Evolutionary conservation across 192 early-diverging fungal genomes (phyloP).

Genomic region (Phlyctochytrium bullatum): DNA sequence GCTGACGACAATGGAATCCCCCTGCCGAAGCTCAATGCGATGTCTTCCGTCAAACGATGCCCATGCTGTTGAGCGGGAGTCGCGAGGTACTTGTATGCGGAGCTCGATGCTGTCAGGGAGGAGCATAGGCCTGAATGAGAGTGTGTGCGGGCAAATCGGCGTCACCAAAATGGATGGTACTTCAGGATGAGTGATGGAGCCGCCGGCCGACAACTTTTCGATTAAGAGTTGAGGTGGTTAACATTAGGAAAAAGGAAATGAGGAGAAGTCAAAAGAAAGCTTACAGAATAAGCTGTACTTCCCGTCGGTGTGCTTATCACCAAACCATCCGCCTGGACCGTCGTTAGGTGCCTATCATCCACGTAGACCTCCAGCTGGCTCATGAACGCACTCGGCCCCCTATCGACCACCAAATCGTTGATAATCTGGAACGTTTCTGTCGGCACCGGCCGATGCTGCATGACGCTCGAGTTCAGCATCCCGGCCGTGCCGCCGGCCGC

Average conservation of each 20-base stretch:
- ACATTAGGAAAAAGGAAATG: neutral
- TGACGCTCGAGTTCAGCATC: no score
- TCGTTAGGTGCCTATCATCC: constrained; percentile 90
- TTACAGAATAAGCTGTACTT: constrained; percentile 43
- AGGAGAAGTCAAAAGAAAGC: constrained; percentile 6
- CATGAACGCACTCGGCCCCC: constrained; percentile 89
- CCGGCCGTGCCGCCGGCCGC: constrained; percentile 31
- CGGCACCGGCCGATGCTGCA: constrained; percentile 25
- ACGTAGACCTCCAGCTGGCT: constrained; percentile 75
- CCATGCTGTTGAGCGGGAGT: constrained; percentile 90
- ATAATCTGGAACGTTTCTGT: constrained; percentile 77
- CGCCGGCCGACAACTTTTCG: constrained; percentile 83
- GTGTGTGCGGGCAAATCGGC: constrained; percentile 58
- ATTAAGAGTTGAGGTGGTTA: constrained; percentile 2
- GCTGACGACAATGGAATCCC: constrained; percentile 88
- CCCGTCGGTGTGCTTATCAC: constrained; percentile 93
- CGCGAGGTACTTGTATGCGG: constrained; percentile 76
- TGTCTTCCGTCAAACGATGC: constrained; percentile 86
- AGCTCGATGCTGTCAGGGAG: constrained; percentile 92
- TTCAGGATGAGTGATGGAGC: constrained; percentile 92
- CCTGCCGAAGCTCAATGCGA: constrained; percentile 81
- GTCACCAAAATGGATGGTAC: constrained; percentile 81
- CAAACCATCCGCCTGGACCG: constrained; percentile 82
- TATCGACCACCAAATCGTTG: constrained; percentile 94
- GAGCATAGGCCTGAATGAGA: constrained; percentile 89